Evolutionary conservation across 2,329 filamentous ascomycete genomes (phyloP).

Genomic region (Trichoderma arundinaceum): DNA sequence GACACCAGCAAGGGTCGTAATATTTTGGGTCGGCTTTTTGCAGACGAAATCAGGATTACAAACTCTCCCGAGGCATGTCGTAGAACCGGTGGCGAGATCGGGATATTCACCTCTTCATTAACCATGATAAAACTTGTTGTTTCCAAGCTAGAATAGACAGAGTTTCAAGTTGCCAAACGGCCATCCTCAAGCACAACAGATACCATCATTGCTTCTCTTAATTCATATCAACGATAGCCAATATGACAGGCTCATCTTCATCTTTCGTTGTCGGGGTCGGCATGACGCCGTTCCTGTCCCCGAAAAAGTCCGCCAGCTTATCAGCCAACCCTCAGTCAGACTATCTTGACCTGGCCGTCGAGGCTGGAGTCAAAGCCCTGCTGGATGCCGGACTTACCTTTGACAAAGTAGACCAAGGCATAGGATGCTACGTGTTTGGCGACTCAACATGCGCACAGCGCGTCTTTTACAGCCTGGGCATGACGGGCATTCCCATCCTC

Average conservation of each 20-base stretch:
- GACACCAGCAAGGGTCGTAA: neutral
- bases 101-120: neutral
- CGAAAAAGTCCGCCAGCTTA: conserved; percentile 2
- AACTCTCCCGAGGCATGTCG: neutral
- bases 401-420: conserved; percentile 15
- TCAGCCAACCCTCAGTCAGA: conserved; percentile 9
- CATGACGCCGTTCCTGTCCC: conserved; percentile 14
- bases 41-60: neutral
- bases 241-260: neutral
- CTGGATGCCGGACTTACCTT: conserved; percentile 5
- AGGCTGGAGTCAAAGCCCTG: conserved; percentile 11
- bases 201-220: neutral
- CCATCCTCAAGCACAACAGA: neutral
- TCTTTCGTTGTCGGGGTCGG: conserved; percentile 14
- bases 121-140: neutral
- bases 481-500: conserved; percentile 7
- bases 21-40: neutral
- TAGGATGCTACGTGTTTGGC: conserved; percentile 15
- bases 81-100: neutral
- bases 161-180: neutral
- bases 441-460: conserved; percentile 17
- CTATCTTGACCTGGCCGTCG: conserved; percentile 13
- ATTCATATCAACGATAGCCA: neutral
- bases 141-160: neutral
- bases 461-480: conserved; percentile 21